Conservation (phyloP, 2,329 filamentous ascomycete species). For the Trichoderma atroviride region DNA sequence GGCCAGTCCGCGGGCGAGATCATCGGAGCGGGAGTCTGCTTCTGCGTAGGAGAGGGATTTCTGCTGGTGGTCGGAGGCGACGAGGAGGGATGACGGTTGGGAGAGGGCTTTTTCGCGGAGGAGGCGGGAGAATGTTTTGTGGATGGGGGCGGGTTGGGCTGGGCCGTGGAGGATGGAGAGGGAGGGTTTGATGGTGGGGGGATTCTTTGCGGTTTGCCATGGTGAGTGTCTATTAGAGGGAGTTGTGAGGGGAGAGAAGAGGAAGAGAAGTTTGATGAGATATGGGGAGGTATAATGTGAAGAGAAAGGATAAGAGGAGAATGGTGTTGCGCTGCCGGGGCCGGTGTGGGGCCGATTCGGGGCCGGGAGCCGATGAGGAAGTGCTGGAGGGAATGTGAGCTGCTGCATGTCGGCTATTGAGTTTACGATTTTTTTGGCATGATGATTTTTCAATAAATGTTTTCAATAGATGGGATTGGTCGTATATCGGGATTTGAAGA, state of each 20-base stretch:
- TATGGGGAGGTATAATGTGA: not conserved
- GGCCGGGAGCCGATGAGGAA: not conserved
- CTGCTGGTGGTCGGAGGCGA: conserved; percentile 12
- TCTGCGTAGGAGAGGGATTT: conserved; percentile 5
- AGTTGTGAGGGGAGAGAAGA: not conserved
- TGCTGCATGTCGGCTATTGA: not conserved
- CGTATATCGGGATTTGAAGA: not conserved
- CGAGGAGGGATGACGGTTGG: not conserved
- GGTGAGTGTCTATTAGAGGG: too few species aligned
- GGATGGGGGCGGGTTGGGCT: conserved; percentile 1
- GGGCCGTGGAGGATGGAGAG: conserved; percentile 19
- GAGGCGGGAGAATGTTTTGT: not conserved
- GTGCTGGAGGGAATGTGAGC: not conserved
- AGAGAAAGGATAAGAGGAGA: not conserved
- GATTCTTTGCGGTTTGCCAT: conserved; percentile 1
- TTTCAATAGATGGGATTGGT: not conserved
- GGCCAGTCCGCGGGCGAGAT: not conserved
- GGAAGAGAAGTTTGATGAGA: not conserved
- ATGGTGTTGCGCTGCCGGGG: not conserved
- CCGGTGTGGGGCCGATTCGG: conserved; percentile 15
- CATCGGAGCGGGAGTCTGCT: conserved; percentile 1
- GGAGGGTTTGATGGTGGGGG: not conserved
- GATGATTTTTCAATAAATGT: not conserved
- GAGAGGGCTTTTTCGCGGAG: not conserved
- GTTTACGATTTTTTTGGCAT: accelerated